phyloP scores from a whole-genome alignment of 2,329 filamentous ascomycete genomes.

The Cylindrodendrum hubeiense region DNA sequence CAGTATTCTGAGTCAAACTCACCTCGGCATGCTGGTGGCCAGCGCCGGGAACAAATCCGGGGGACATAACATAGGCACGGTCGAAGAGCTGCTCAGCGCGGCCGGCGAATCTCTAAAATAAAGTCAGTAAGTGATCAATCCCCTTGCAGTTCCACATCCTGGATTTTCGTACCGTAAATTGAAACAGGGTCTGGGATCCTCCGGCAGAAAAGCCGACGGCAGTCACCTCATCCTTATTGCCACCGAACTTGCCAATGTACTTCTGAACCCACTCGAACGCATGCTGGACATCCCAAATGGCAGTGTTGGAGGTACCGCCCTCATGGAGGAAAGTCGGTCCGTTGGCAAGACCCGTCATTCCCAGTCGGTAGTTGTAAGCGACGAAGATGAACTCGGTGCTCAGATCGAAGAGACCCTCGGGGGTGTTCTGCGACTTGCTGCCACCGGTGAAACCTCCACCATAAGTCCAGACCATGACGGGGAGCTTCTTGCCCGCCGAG shows the following conservation, averaged over 20 bases:
- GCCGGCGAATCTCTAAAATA: constrained; percentile 11
- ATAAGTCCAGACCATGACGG: constrained; percentile 17
- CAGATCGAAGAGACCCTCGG: constrained; percentile 15
- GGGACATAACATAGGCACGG: constrained; percentile 18
- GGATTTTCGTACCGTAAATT: constrained; percentile 10
- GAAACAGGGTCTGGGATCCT: constrained; percentile 18
- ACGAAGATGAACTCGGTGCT: constrained; percentile 17
- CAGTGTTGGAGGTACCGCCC: constrained; percentile 14
- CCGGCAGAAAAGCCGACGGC: constrained; percentile 16
- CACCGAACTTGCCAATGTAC: constrained; percentile 18
- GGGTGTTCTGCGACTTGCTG: constrained; percentile 19
- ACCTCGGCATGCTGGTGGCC: constrained; percentile 14
- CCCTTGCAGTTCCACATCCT: neutral
- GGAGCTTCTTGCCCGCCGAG: constrained; percentile 12
- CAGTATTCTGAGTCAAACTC: neutral
- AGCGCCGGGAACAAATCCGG: constrained; percentile 13
- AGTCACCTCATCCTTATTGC: constrained; percentile 11
- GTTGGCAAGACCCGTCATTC: constrained; percentile 18
- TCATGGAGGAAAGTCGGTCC: constrained; percentile 15
- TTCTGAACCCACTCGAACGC: constrained; percentile 18
- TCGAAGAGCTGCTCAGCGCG: constrained; percentile 14
- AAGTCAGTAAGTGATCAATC: neutral
- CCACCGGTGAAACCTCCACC: constrained; percentile 18
- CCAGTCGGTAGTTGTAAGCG: constrained; percentile 19
- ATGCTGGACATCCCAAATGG: constrained; percentile 18